Evolutionary conservation across 192 early-diverging fungal genomes (phyloP), one percentile per base, ranked within the genome.

Genomic region (Coemansia sp.): DNA sequence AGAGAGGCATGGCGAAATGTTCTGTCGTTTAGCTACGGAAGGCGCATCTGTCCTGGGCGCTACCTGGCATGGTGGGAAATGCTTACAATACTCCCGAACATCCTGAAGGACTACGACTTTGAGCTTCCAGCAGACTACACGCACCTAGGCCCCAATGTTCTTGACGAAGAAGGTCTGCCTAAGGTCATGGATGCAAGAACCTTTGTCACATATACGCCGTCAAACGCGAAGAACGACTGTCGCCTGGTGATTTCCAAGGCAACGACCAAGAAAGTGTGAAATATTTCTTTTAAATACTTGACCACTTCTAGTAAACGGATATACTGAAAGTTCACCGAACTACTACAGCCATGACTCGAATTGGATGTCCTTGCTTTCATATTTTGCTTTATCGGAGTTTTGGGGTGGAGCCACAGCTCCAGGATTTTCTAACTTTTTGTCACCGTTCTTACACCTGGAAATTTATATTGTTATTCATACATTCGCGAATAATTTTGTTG

Each of bases 11-110:
- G 61, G 54, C 65, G 59, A 4, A 61, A 54, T 8, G 8, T 76
- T 5, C 20, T 76, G 35, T 67, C 65, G 1, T 76, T 76, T 56
- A 71, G 69, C 14, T 41, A 59, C 32, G 75, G 75, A 11, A 46
- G 61, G 9, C 36, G 75, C 20, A 57, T 63, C 0, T 76, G 75
- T 20, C 75, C 75, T 7, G 75, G 75, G 1, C 63, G 54, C 17
- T 46, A 71, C 52, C 34, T 76, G 59, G 75, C 75, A 19, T 60
- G 59, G 62, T 53, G 65, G 61, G 63, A 76, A 56, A 65, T 76
- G 32, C 32, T 71, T 8, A 63, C 70, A 1, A 65, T 57, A 0
- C 34, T 76, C 59, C 61, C 69, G 3, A 76, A 76, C 20, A 33
- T 54, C 23, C 55, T 76, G 22, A 70, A 71, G 41, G 65, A 76